phyloP scores from a whole-genome alignment of 2,329 filamentous ascomycete genomes.

The Verticillium isaacii region DNA sequence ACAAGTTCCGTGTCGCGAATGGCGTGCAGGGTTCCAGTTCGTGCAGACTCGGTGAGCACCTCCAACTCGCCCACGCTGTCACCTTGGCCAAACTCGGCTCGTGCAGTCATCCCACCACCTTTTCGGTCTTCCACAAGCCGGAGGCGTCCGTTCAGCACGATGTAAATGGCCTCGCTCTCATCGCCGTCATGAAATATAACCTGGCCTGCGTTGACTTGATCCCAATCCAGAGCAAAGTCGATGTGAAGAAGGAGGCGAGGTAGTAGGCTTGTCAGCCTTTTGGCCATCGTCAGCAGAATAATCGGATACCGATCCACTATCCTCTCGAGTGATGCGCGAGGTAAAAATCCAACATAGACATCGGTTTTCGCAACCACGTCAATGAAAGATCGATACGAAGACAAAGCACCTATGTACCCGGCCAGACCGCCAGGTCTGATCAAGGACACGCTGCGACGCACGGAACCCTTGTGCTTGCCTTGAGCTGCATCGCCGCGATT shows the following conservation, averaged over 20 bases:
- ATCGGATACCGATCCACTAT: slow-evolving; percentile 92
- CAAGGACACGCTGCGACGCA: slow-evolving; percentile 71
- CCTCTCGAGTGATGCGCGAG: slow-evolving; percentile 76
- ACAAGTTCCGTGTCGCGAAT: slow-evolving; percentile 96
- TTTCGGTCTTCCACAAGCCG: slow-evolving; percentile 78
- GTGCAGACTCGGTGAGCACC: slow-evolving; percentile 87
- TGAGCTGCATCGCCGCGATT: slow-evolving; percentile 24
- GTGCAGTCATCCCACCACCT: slow-evolving; percentile 76
- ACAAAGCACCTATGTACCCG: slow-evolving; percentile 90
- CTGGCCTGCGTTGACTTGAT: slow-evolving; percentile 92
- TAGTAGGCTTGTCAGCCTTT: slow-evolving; percentile 82
- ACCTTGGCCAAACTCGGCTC: slow-evolving; percentile 92
- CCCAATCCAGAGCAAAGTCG: slow-evolving; percentile 97
- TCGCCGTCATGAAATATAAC: slow-evolving; percentile 91
- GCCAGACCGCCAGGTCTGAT: slow-evolving; percentile 93
- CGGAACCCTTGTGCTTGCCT: slow-evolving; percentile 41
- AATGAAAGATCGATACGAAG: slow-evolving; percentile 92
- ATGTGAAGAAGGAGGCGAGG: slow-evolving; percentile 91
- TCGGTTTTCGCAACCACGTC: slow-evolving; percentile 97
- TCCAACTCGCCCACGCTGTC: slow-evolving; percentile 97
- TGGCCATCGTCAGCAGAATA: slow-evolving; percentile 91
- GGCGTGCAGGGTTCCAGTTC: slow-evolving; percentile 89
- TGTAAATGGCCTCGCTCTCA: slow-evolving; percentile 97
- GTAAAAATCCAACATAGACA: slow-evolving; percentile 94
- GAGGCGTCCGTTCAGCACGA: slow-evolving; percentile 89